Evolutionary conservation across 2,329 filamentous ascomycete species (phyloP).

Genomic region (Monosporascus sp.): DNA sequence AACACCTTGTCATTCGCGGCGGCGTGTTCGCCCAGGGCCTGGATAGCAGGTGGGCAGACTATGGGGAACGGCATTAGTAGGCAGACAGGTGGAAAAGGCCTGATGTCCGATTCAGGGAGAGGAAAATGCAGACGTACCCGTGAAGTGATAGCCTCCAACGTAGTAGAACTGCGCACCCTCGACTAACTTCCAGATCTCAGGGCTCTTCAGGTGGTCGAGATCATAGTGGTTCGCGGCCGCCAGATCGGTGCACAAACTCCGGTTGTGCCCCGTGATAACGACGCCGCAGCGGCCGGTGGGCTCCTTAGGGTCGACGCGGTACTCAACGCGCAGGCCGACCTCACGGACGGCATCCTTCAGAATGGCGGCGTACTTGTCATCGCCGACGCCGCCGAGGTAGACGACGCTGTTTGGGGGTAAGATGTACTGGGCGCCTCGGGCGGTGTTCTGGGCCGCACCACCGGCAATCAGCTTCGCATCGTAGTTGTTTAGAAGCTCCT

Average conservation of each 20-base stretch:
- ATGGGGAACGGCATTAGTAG: neutral
- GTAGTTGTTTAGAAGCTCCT: constrained; percentile 88
- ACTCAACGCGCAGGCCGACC: constrained; percentile 88
- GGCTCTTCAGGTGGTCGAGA: constrained; percentile 84
- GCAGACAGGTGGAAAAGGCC: neutral
- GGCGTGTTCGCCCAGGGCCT: constrained; percentile 86
- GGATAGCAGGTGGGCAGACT: constrained; percentile 85
- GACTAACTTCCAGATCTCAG: constrained; percentile 86
- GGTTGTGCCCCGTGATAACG: constrained; percentile 94
- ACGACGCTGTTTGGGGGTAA: constrained; percentile 84
- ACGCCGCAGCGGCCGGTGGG: constrained; percentile 93
- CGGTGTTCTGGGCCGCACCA: constrained; percentile 95
- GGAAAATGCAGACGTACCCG: constrained; percentile 35
- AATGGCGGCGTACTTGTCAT: constrained; percentile 91
- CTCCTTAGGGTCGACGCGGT: constrained; percentile 78
- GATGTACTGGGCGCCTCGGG: constrained; percentile 93
- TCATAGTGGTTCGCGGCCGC: constrained; percentile 97
- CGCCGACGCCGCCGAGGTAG: constrained; percentile 89
- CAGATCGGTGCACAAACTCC: constrained; percentile 90
- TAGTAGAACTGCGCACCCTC: constrained; percentile 87
- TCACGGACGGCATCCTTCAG: constrained; percentile 80
- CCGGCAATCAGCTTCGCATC: constrained; percentile 93
- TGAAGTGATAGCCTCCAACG: constrained; percentile 95
- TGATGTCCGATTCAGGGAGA: neutral
- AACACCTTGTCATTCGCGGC: constrained; percentile 86